Evolutionary conservation across 345 rosid species (phyloP).

Genomic region (Alliaria petiolata): DNA sequence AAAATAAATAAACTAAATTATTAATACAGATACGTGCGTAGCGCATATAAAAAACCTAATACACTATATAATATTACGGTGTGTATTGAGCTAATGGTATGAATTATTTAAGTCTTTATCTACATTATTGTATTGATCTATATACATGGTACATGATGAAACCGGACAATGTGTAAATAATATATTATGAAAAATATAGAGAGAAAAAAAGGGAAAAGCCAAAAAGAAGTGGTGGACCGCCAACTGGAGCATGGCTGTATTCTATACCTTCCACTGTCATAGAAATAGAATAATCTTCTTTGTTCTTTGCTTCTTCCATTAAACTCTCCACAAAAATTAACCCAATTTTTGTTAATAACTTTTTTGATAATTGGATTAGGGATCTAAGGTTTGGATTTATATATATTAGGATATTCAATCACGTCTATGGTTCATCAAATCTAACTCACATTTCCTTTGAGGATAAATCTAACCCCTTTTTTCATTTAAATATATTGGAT

Average conservation of each 20-base stretch:
- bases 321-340: background rate
- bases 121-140: background rate
- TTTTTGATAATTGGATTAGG: background rate
- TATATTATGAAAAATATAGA: background rate
- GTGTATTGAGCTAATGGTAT: background rate
- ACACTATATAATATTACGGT: background rate
- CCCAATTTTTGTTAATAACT: too few relatives aligned
- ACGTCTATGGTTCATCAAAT: too few relatives aligned
- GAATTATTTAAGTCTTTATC: background rate
- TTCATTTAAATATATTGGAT: background rate
- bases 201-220: background rate
- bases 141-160: background rate
- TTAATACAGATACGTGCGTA: too few relatives aligned
- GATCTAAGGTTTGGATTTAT: background rate
- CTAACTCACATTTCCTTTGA: too few relatives aligned
- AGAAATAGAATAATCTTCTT: background rate
- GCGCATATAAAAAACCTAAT: too few relatives aligned
- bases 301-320: slow-evolving; percentile 18
- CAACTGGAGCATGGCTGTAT: slow-evolving; percentile 17
- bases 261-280: background rate
- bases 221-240: slow-evolving; percentile 5
- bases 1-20: too few relatives aligned
- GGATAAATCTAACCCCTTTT: too few relatives aligned
- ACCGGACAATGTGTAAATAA: background rate
- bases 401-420: background rate